These are phyloP conservation scores for Avena sativa DNA, from an alignment of 176 grass and related monocot species.

Conservation along the genomic window DNA sequence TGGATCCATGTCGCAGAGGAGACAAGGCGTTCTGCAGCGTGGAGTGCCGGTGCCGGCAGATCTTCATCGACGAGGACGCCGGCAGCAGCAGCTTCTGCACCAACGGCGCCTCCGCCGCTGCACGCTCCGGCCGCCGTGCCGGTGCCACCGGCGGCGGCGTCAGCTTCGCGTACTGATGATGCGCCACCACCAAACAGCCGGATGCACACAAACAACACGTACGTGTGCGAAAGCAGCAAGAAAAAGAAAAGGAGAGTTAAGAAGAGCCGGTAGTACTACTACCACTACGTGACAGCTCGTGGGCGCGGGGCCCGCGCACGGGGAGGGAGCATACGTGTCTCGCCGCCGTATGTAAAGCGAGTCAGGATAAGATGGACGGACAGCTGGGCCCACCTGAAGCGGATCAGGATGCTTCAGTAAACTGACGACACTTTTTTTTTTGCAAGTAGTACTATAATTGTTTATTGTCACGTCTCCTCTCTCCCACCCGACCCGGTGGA, in stretches of 20 bases:
- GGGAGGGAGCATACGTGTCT: conserved; percentile 36
- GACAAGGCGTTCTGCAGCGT: conserved; percentile 70
- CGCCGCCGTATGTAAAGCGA: neutral
- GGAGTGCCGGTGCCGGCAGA: conserved; percentile 65
- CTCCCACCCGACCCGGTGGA: neutral
- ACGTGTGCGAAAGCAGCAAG: neutral
- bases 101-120: neutral
- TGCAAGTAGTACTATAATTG: neutral
- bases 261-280: neutral
- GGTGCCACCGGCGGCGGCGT: conserved; percentile 16
- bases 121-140: neutral
- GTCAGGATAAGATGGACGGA: conserved; percentile 45
- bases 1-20: conserved; percentile 39
- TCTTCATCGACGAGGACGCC: conserved; percentile 57
- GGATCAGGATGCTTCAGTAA: conserved; percentile 22
- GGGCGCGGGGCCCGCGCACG: neutral
- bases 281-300: conserved; percentile 16
- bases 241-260: neutral
- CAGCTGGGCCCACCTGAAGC: conserved; percentile 31
- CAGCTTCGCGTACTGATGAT: conserved; percentile 37
- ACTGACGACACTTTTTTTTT: neutral
- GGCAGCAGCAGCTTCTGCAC: neutral
- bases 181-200: neutral
- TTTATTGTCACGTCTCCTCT: conserved; percentile 9
- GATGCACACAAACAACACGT: neutral